Conservation (phyloP, 2,329 filamentous ascomycete species). For the Chalara sp. region DNA sequence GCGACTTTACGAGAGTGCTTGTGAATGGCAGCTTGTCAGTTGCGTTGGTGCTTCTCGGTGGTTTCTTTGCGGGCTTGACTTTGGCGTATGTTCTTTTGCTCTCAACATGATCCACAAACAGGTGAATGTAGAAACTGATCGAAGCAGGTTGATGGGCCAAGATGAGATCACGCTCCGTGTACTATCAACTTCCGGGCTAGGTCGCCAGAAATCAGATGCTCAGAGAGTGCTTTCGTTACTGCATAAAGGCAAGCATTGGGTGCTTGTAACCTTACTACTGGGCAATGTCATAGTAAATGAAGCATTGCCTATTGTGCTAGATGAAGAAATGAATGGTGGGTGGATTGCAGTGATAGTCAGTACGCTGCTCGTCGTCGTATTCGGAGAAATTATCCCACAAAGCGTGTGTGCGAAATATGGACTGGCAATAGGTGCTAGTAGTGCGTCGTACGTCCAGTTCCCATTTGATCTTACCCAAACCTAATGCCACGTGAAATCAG, state of each 20-base stretch:
- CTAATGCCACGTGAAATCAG: conserved; percentile 27
- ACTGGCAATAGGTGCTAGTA: conserved; percentile 76
- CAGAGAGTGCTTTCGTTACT: conserved; percentile 71
- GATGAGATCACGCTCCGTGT: conserved; percentile 96
- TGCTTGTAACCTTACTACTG: conserved; percentile 82
- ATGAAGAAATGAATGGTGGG: conserved; percentile 84
- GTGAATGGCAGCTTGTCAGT: conserved; percentile 9
- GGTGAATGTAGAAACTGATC: not conserved
- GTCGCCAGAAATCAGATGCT: conserved; percentile 75
- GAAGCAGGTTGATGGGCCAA: conserved; percentile 38
- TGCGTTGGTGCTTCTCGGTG: conserved; percentile 55
- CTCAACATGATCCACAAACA: not conserved
- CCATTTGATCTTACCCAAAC: not conserved
- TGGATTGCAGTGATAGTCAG: conserved; percentile 87
- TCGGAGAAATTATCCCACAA: conserved; percentile 90
- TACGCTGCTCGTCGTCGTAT: conserved; percentile 91
- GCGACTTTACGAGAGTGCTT: too few relatives aligned
- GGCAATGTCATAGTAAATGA: conserved; percentile 97
- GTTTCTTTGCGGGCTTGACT: conserved; percentile 87
- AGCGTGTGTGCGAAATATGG: conserved; percentile 93
- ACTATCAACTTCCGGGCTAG: conserved; percentile 73
- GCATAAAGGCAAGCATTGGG: conserved; percentile 90
- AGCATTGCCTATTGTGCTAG: conserved; percentile 85
- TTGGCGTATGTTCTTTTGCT: conserved; percentile 53
- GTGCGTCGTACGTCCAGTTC: conserved; percentile 23